Conservation (phyloP, 768 basidiomycete genomes). For the Cystofilobasidium bisporidii region DNA sequence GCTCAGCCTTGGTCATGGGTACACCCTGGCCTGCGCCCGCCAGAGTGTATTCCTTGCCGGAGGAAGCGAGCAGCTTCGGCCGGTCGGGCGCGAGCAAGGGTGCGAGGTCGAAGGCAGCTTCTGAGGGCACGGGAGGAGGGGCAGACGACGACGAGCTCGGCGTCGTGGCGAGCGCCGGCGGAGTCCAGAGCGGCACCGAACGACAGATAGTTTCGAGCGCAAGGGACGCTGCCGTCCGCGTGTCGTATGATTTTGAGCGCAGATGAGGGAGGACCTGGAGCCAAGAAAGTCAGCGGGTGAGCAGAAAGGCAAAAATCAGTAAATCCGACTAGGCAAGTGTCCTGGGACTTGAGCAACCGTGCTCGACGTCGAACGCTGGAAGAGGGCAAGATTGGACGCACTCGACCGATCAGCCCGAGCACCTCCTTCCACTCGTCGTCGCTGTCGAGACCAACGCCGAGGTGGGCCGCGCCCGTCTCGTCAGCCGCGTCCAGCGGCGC, state of each 20-base stretch:
- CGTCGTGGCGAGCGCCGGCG: slow-evolving; percentile 41
- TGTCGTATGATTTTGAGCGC: slow-evolving; percentile 84
- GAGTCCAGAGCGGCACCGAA: slow-evolving; percentile 67
- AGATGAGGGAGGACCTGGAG: slow-evolving; percentile 79
- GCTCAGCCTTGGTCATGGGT: slow-evolving; percentile 55
- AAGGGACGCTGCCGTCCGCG: slow-evolving; percentile 75
- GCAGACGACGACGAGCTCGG: background rate
- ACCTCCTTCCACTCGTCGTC: slow-evolving; percentile 74
- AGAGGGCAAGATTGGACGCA: slow-evolving; percentile 41
- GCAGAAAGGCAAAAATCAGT: background rate
- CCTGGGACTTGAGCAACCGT: too few species aligned
- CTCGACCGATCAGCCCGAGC: slow-evolving; percentile 79
- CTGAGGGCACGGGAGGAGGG: background rate
- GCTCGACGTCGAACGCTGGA: too few species aligned
- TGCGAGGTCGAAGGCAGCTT: slow-evolving; percentile 47
- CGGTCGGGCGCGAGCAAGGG: slow-evolving; percentile 62
- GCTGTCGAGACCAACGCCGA: slow-evolving; percentile 19
- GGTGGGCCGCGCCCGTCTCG: background rate
- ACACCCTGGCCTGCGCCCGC: background rate
- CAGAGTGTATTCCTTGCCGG: slow-evolving; percentile 73
- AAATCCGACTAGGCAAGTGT: too few species aligned
- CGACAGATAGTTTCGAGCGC: slow-evolving; percentile 81
- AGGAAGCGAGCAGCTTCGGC: slow-evolving; percentile 73
- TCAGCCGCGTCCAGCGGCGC: slow-evolving; percentile 11
- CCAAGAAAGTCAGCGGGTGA: background rate